Evolutionary conservation across 1,284 basidiomycete species (phyloP).

Genomic region (Blastosporella zonata): DNA sequence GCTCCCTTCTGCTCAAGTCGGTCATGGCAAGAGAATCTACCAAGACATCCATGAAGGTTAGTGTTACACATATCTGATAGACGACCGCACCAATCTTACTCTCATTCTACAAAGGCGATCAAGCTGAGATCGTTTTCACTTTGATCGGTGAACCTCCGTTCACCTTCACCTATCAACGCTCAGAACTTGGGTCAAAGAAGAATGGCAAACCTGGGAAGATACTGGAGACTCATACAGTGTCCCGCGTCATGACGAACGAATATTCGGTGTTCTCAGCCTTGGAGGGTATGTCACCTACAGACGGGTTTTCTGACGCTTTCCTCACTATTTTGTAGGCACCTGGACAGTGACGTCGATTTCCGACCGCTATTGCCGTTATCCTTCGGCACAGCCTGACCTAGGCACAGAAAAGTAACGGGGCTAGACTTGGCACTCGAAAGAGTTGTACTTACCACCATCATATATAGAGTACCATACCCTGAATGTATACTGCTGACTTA

Average conservation of each 20-base stretch:
- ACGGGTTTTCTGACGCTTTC: background rate
- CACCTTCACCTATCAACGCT: constrained; percentile 89
- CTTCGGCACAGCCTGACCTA: constrained; percentile 44
- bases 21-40: constrained; percentile 76
- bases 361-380: constrained; percentile 83
- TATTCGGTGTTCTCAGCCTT: constrained; percentile 88
- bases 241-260: constrained; percentile 71
- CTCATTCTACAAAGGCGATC: constrained; percentile 56
- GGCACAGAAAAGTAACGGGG: constrained; percentile 32
- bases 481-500: constrained; percentile 9
- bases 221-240: constrained; percentile 85
- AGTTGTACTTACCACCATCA: constrained; percentile 17
- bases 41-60: constrained; percentile 87
- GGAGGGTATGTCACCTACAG: constrained; percentile 60
- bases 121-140: constrained; percentile 90
- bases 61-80: background rate
- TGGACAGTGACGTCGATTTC: constrained; percentile 92
- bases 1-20: constrained; percentile 85
- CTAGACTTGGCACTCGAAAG: constrained; percentile 9
- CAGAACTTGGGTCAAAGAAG: constrained; percentile 64
- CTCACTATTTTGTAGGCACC: constrained; percentile 52
- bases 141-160: constrained; percentile 92
- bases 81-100: background rate
- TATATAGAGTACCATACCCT: constrained; percentile 14
- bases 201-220: constrained; percentile 67